These are phyloP conservation scores for Candolleomyces efflorescens DNA, from an alignment of 768 basidiomycete species.

Conservation along the genomic window DNA sequence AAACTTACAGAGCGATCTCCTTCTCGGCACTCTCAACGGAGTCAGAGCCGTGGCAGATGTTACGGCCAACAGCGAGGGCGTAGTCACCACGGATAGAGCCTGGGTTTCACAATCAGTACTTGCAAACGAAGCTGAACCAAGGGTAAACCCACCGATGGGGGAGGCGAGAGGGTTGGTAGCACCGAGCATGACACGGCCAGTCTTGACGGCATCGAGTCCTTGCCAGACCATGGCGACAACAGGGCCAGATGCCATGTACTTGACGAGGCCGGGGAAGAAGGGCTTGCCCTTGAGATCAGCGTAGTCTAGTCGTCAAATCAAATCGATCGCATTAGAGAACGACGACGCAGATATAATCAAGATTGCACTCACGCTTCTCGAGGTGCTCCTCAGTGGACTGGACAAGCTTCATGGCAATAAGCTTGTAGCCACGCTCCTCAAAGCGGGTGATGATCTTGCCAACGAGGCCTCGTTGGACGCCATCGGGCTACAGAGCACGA, in stretches of 20 bases:
- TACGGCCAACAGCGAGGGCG: conserved; percentile 90
- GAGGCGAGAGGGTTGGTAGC: conserved; percentile 95
- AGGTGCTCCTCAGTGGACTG: conserved; percentile 80
- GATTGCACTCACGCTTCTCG: conserved; percentile 64
- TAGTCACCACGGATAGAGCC: conserved; percentile 96
- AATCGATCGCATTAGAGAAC: conserved; percentile 12
- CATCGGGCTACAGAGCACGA: conserved; percentile 76
- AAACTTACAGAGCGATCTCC: conserved; percentile 85
- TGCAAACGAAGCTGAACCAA: conserved; percentile 1
- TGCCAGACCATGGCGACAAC: conserved; percentile 96
- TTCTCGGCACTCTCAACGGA: conserved; percentile 87
- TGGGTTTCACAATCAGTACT: conserved; percentile 22
- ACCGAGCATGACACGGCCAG: conserved; percentile 93
- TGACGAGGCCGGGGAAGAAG: conserved; percentile 96
- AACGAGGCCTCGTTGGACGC: conserved; percentile 94
- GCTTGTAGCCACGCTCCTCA: conserved; percentile 98
- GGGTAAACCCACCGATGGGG: conserved; percentile 58
- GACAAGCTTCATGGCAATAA: conserved; percentile 90
- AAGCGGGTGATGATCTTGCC: conserved; percentile 95
- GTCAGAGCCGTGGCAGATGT: conserved; percentile 92
- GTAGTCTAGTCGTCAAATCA: conserved; percentile 61
- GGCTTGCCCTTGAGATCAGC: conserved; percentile 89
- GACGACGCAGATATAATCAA: neutral
- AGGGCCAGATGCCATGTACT: conserved; percentile 94
- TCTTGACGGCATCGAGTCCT: conserved; percentile 92